Evolutionary conservation across 148 eudicot genomes (phyloP), one percentile per base, ranked within the genome.

Genomic region (Cornus suecica): DNA sequence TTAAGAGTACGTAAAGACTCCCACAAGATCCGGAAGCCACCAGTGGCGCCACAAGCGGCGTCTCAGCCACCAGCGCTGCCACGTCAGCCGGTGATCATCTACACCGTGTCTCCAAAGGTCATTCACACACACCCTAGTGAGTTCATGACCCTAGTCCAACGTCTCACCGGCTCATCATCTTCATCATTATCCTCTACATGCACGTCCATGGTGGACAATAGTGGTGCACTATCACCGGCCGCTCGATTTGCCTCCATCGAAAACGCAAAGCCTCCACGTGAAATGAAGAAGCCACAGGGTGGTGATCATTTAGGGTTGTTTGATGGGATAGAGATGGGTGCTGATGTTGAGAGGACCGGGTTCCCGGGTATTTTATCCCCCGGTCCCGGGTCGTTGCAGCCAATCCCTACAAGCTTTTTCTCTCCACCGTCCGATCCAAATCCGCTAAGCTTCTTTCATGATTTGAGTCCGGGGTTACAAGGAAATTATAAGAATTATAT

Each of bases 311-410:
- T 78, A 30, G 61, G 34, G 2, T 61, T 81, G 77, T 60, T 73
- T 64, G 83, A 81, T 34, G 86, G 73, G 2, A 51, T 75, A 13
- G 79, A 86, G 30, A 78, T 75, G 24, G 77, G 63, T 6, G 24
- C 72, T 4, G 80, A 42, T 68, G 58, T 83, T 32, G 85, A 76
- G 63, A 83, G 80, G 70, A 73, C 78, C 20, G 78, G 83, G 52
- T 86, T 89, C 13, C 94, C 93, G 8, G 88, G 94, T 24, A 90
- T 94, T 3, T 84, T 92, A 70, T 94, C 99, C 0, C 92, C 97
- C 1, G 94, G 85, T 31, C 99, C 96, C 65, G 81, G 79, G 24
- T 84, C 89, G 34, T 78, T 89, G 8, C 91, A 85, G 22, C 91
- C 89, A 51, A 85, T 92, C 52, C 84, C 96, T 22, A 82, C 90